Conservation (phyloP, 176 grass and related monocot species). For the Thalia dealbata region DNA sequence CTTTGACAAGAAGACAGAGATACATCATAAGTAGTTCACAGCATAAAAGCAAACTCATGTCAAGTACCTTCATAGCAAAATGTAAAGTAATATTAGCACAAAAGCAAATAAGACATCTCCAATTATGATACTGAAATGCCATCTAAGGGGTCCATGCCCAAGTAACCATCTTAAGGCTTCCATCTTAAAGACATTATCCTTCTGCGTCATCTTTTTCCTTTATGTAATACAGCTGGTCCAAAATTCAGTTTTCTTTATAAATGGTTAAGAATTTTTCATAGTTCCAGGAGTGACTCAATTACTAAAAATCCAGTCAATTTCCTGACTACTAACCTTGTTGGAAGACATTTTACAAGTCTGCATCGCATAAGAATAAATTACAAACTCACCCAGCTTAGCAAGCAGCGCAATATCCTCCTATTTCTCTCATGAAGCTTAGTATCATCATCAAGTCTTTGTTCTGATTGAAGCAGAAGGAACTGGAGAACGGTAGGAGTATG, state of each 20-base stretch:
- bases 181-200: background rate
- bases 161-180: background rate
- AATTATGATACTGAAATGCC: background rate
- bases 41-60: background rate
- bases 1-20: background rate
- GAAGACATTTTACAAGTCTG: background rate
- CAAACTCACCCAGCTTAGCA: slow-evolving; percentile 75
- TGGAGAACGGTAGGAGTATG: slow-evolving; percentile 63
- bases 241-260: background rate
- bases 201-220: background rate
- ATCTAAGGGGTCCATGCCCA: background rate
- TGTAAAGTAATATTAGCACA: background rate
- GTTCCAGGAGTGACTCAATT: background rate
- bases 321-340: background rate
- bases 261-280: background rate
- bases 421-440: slow-evolving; percentile 43
- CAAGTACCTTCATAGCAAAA: background rate
- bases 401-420: slow-evolving; percentile 59
- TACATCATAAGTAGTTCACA: background rate
- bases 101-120: background rate
- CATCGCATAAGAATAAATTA: background rate
- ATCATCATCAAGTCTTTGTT: slow-evolving; percentile 36
- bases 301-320: background rate
- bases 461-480: slow-evolving; percentile 57
- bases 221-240: background rate